Evolutionary conservation across 495 filamentous ascomycete genomes (phyloP), one percentile per base, ranked within the genome.

Genomic region (Letharia lupina): DNA sequence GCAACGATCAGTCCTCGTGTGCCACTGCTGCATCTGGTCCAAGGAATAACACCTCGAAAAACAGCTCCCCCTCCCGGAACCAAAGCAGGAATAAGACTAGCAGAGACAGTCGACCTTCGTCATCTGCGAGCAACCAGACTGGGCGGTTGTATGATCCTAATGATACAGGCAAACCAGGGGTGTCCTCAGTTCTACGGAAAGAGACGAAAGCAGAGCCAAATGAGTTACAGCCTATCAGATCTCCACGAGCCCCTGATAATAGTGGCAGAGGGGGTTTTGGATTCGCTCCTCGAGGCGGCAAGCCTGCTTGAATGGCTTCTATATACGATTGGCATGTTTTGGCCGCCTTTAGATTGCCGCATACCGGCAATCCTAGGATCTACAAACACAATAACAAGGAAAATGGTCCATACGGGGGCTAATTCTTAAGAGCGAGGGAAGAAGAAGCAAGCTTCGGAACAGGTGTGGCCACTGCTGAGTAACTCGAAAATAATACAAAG

Each of bases 231-330:
- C 83, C 82, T 23, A 84, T 89, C 64, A 85, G 91, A 42, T 76
- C 77, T 70, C 91, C 91, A 31, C 81, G 84, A 66, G 89, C 88
- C 4, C 91, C 91, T 12, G 90, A 95, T 74, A 79, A 79, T 37
- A 90, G 82, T 71, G 90, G 88, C 64, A 83, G 86, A 73, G 87
- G 87, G 54, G 90, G 90, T 1, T 91, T 90, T 72, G 86, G 84
- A 68, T 84, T 86, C 65, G 77, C 75, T 45, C 75, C 75, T 48
- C 75, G 85, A 67, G 86, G 85, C 50, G 76, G 75, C 16, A 74
- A 74, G 70, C 70, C 68, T 65, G n/a, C 57, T 63, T 71, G 61
- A 67, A 12, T 35, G 23, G 23, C 23, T 52, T 15, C 20, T 13
- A 31, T 20, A 9, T 42, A 18, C 11, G 16, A 28, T 18, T 7